phyloP scores from a whole-genome alignment of 1,284 basidiomycete genomes.

The Papiliotrema nemorosa region DNA sequence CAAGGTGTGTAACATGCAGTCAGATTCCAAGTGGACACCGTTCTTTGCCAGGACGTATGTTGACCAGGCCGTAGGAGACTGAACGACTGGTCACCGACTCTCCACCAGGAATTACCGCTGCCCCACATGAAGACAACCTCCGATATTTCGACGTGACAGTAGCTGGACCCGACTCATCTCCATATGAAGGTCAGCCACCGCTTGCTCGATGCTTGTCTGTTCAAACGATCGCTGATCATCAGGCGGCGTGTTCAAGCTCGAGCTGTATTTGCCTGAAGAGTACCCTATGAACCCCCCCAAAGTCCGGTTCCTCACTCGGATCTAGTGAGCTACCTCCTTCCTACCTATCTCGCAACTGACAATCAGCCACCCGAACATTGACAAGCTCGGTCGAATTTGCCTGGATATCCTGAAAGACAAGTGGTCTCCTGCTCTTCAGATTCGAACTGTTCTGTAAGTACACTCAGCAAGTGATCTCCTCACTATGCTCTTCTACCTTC shows the following conservation, averaged over 20 bases:
- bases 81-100: conserved; percentile 93
- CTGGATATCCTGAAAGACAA: conserved; percentile 98
- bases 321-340: conserved; percentile 58
- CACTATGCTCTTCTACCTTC: too few relatives aligned
- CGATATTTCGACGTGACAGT: conserved; percentile 99
- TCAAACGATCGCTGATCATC: conserved; percentile 2
- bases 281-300: conserved; percentile 99
- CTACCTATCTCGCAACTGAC: background rate
- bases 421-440: conserved; percentile 98
- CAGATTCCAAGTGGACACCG: too few relatives aligned
- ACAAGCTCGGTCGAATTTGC: conserved; percentile 97
- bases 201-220: background rate
- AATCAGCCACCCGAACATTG: conserved; percentile 87
- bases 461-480: background rate
- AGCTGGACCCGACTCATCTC: conserved; percentile 86
- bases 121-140: conserved; percentile 94
- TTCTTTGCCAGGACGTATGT: background rate
- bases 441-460: conserved; percentile 78
- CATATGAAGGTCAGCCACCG: conserved; percentile 75
- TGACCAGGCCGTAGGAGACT: conserved; percentile 71
- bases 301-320: conserved; percentile 97
- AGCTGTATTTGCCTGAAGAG: conserved; percentile 96
- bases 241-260: conserved; percentile 92
- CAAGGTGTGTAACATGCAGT: conserved; percentile 42
- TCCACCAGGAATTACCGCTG: conserved; percentile 89